These are phyloP conservation scores for Cystobasidium ongulense DNA, from an alignment of 768 basidiomycete genomes.

Conservation along the genomic window DNA sequence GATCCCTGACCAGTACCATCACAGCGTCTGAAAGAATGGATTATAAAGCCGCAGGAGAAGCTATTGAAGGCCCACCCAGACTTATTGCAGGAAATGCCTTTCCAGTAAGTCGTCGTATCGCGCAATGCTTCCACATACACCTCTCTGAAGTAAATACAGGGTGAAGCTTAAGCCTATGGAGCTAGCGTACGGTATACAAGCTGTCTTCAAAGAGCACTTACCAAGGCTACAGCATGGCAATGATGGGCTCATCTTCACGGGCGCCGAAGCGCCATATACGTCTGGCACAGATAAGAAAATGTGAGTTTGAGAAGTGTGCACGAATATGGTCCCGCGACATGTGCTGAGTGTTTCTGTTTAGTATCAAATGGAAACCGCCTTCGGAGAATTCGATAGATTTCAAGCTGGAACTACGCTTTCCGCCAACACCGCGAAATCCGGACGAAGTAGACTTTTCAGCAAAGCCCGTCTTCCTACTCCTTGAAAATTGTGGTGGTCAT, in stretches of 20 bases:
- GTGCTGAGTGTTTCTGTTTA: slow-evolving; percentile 43
- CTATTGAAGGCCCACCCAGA: slow-evolving; percentile 63
- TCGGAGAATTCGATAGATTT: slow-evolving; percentile 98
- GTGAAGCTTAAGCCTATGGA: slow-evolving; percentile 80
- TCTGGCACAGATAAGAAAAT: slow-evolving; percentile 79
- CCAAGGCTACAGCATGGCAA: slow-evolving; percentile 80
- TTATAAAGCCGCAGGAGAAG: slow-evolving; percentile 68
- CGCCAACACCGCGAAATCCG: slow-evolving; percentile 54
- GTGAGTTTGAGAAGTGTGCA: slow-evolving; percentile 49
- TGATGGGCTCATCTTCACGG: slow-evolving; percentile 94
- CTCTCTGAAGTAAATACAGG: slow-evolving; percentile 47
- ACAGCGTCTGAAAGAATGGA: slow-evolving; percentile 71
- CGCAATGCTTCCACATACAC: neutral
- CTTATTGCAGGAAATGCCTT: slow-evolving; percentile 60
- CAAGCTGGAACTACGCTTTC: slow-evolving; percentile 88
- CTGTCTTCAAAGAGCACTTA: slow-evolving; percentile 75
- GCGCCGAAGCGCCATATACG: slow-evolving; percentile 70
- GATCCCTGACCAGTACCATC: neutral
- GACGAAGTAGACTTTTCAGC: slow-evolving; percentile 66
- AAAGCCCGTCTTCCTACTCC: slow-evolving; percentile 75
- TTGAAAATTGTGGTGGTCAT: slow-evolving; percentile 75
- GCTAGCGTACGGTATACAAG: slow-evolving; percentile 75
- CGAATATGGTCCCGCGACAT: neutral
- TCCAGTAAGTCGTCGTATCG: slow-evolving; percentile 59
- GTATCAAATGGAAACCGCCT: slow-evolving; percentile 97